Percentiles rank a stretch among this genome's conserved stretches.
phyloP scores from a whole-genome alignment of 441 rosid genomes.

The Viola pubescens region DNA sequence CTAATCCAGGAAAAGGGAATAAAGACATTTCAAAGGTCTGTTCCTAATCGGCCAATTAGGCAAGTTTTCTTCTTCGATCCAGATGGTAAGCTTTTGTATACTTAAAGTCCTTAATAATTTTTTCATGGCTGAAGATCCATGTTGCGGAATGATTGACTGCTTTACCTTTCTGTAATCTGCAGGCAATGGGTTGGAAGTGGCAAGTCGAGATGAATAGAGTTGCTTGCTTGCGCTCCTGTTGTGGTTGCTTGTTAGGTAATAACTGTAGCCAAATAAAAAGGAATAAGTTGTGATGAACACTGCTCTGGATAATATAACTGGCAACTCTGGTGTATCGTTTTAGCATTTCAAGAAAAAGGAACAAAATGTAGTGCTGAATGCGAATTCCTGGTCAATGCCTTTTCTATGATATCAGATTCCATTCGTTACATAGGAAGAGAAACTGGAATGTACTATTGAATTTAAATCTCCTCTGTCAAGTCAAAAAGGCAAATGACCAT shows the following conservation, averaged over 20 bases:
- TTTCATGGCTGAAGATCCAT: not conserved
- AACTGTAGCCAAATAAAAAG: not conserved
- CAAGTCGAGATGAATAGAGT: slow-evolving; percentile 37
- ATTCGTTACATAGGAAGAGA: too few species aligned
- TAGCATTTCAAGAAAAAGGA: too few species aligned
- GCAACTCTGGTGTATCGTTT: too few species aligned
- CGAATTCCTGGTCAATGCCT: too few species aligned
- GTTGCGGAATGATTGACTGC: not conserved
- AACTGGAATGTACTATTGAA: too few species aligned
- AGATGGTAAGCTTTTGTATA: slow-evolving; percentile 44
- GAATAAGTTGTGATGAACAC: not conserved
- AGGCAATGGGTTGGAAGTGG: slow-evolving; percentile 91
- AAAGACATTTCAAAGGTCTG: slow-evolving; percentile 54
- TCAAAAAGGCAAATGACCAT: too few species aligned
- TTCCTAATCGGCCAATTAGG: slow-evolving; percentile 57
- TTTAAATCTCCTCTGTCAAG: too few species aligned
- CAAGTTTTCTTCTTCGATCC: slow-evolving; percentile 94
- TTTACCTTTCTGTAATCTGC: slow-evolving; percentile 16
- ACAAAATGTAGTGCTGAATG: too few species aligned
- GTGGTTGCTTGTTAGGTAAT: not conserved
- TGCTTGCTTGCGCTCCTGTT: not conserved
- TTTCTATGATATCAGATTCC: too few species aligned
- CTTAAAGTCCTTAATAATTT: not conserved
- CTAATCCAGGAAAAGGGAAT: slow-evolving; percentile 61
- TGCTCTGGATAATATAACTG: too few species aligned